Conservation (phyloP, 1,284 basidiomycete species). For the Chalciporus sp. region DNA sequence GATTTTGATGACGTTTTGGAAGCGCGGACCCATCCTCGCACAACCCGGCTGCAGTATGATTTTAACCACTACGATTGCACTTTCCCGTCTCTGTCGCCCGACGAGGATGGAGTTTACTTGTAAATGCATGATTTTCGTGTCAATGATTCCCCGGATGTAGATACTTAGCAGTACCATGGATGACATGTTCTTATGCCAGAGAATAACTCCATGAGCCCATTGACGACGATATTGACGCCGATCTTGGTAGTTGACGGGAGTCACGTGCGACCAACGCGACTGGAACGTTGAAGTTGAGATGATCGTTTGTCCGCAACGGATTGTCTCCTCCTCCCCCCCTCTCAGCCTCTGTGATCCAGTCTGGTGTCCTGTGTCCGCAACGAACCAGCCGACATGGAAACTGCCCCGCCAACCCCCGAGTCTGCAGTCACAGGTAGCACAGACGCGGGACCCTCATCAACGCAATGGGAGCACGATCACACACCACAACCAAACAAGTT, state of each 20-base stretch:
- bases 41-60: background rate
- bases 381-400: slow-evolving; percentile 22
- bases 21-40: background rate
- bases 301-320: background rate
- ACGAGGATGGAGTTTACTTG: background rate
- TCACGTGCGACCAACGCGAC: slow-evolving; percentile 37
- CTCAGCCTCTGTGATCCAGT: background rate
- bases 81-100: background rate
- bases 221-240: background rate
- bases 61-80: background rate
- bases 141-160: background rate
- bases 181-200: background rate
- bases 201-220: too few relatives aligned
- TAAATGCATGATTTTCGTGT: background rate
- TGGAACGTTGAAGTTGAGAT: slow-evolving; percentile 18
- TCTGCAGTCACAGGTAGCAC: slow-evolving; percentile 31
- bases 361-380: background rate
- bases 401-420: slow-evolving; percentile 15
- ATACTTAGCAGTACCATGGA: background rate
- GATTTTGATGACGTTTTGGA: background rate
- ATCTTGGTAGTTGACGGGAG: background rate
- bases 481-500: slow-evolving; percentile 57
- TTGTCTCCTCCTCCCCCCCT: background rate
- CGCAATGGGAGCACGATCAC: slow-evolving; percentile 52
- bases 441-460: slow-evolving; percentile 40